Evolutionary conservation across 1,139 yeast genomes (phyloP).

Genomic region (Candida neerlandica): DNA sequence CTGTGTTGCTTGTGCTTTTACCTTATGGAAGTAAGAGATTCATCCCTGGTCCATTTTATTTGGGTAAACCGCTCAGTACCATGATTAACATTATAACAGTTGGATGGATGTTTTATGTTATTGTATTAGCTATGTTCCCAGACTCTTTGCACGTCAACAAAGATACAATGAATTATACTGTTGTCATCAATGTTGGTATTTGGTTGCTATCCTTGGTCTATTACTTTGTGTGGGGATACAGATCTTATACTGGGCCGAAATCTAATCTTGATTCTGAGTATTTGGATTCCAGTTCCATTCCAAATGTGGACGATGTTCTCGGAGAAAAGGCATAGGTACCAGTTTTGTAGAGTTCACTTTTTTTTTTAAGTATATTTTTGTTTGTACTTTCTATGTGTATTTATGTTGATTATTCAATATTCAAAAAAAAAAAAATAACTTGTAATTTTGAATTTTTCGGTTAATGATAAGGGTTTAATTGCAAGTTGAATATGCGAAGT

Average conservation of each 20-base stretch:
- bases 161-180: slow-evolving; percentile 40
- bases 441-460: no score
- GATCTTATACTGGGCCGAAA: slow-evolving; percentile 38
- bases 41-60: slow-evolving; percentile 64
- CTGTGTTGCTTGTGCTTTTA: slow-evolving; percentile 29
- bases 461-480: no score
- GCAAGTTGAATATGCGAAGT: no score
- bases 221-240: slow-evolving; percentile 32
- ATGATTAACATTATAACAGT: slow-evolving; percentile 26
- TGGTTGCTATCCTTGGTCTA: slow-evolving; percentile 34
- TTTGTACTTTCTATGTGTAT: no score
- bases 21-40: slow-evolving; percentile 49
- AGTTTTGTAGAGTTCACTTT: no score
- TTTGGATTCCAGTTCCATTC: slow-evolving; percentile 4
- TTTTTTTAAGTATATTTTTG: no score
- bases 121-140: slow-evolving; percentile 45
- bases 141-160: slow-evolving; percentile 28
- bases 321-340: background rate
- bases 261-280: slow-evolving; percentile 26
- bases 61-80: slow-evolving; percentile 54
- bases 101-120: slow-evolving; percentile 32
- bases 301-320: slow-evolving; percentile 6
- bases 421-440: no score
- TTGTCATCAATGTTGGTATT: slow-evolving; percentile 37
- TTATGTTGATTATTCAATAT: no score